Evolutionary conservation across 345 rosid species (phyloP), one percentile per base, ranked within the genome.

Genomic region (Brassica napus): DNA sequence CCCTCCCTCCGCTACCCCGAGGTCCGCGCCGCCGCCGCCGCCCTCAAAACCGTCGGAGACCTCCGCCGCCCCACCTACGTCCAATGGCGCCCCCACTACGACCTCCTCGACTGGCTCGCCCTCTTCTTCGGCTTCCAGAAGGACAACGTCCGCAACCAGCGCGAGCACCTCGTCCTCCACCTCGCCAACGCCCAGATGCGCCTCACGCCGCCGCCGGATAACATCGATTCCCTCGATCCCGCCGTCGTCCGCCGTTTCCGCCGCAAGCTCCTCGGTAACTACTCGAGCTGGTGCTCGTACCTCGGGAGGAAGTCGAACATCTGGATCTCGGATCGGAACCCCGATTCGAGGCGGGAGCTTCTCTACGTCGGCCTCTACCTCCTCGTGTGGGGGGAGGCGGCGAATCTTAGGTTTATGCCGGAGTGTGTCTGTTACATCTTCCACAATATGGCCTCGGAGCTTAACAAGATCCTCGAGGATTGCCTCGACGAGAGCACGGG

Each of bases 131-230:
- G 97, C 0, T 94, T 94, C 82, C 98, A 94, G 65, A 76, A 72
- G 35, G 95, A 87, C 68, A 94, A 84, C 84, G 97, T 94, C 24
- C 88, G 93, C 34, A 94, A 94, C 84, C 97, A 94, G 86, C 80
- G 98, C 24, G 98, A 94, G 83, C 97, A 94, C 68, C 71, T 94
- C 16, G 97, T 94, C 63, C 97, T 92, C 59, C 98, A 92, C 77
- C 89, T 94, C 30, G 92, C 98, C 6, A 94, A 94, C 77, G 94
- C 97, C 16, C 98, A 92, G 90, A 92, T 94, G 98, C 97, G 98
- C 12, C 94, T 92, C 35, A 65, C 94, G 6, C 97, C 97, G 3
- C 98, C 95, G 14, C 97, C 97, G 21, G 97, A 92, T 47, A 89
- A 91, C 73, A 90, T 92, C 72, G 97, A 94, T 55, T 74, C 91